A percentile compares a stretch with the other conserved stretches of the same genome.
These are phyloP conservation scores for Marchantia paleacea DNA, from an alignment of 225 moss, liverwort and hornwort genomes.

Conservation along the genomic window DNA sequence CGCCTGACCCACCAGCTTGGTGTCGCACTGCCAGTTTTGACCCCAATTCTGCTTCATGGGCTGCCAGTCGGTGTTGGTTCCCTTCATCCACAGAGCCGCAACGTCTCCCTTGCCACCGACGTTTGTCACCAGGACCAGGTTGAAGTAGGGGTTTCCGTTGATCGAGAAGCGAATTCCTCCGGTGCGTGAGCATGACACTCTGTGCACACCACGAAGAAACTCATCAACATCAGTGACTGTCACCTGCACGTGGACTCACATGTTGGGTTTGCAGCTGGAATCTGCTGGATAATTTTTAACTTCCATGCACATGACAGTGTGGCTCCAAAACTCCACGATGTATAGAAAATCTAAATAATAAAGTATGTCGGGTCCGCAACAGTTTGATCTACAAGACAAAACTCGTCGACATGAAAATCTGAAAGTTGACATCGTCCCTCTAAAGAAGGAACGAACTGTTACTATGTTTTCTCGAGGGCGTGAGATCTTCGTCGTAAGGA, in stretches of 20 bases:
- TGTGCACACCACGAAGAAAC: background rate
- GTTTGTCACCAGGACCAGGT: constrained; percentile 52
- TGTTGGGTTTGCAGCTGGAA: background rate
- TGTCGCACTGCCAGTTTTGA: constrained; percentile 53
- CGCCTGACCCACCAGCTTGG: constrained; percentile 44
- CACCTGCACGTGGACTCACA: background rate
- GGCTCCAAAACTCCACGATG: background rate
- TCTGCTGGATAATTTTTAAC: background rate
- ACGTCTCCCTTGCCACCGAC: constrained; percentile 51
- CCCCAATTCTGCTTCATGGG: constrained; percentile 61
- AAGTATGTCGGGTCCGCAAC: no score
- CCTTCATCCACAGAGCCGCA: constrained; percentile 47
- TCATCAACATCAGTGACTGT: background rate
- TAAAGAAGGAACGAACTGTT: no score
- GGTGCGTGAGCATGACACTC: constrained; percentile 38
- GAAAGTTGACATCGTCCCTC: no score
- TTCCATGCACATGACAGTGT: background rate
- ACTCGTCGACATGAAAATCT: no score
- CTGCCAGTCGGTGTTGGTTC: constrained; percentile 42
- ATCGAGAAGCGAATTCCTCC: constrained; percentile 62
- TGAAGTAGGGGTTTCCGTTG: constrained; percentile 47
- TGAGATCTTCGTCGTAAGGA: background rate
- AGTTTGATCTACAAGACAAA: no score
- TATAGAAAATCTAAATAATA: no score
- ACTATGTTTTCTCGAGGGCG: no score